phyloP scores from a whole-genome alignment of 805 yeast genomes.

The Candida hungchunana region DNA sequence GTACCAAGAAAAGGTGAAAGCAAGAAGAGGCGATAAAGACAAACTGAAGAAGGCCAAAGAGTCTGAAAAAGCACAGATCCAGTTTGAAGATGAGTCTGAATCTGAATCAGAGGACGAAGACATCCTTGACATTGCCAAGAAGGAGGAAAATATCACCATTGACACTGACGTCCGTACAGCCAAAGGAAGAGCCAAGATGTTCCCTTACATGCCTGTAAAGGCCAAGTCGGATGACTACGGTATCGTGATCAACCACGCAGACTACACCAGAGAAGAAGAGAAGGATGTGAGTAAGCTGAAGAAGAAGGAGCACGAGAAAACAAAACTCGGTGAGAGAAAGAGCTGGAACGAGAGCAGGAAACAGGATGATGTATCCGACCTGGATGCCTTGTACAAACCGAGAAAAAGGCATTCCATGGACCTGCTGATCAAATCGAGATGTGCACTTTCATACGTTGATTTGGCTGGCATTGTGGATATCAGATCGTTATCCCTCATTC shows the following conservation, averaged over 20 bases:
- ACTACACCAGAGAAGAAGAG: slow-evolving; percentile 53
- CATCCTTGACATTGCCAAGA: slow-evolving; percentile 17
- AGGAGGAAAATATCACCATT: slow-evolving; percentile 22
- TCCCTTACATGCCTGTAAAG: slow-evolving; percentile 63
- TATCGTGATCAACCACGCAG: slow-evolving; percentile 59
- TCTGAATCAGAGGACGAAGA: slow-evolving; percentile 28
- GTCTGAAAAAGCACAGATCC: slow-evolving; percentile 22
- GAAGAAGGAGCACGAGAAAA: slow-evolving; percentile 24
- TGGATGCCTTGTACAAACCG: slow-evolving; percentile 53
- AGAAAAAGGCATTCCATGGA: slow-evolving; percentile 35
- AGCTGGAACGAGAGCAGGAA: slow-evolving; percentile 37
- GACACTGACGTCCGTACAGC: slow-evolving; percentile 32
- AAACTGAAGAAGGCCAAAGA: slow-evolving; percentile 29
- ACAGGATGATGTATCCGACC: slow-evolving; percentile 46
- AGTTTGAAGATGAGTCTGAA: slow-evolving; percentile 26
- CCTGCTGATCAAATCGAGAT: slow-evolving; percentile 46
- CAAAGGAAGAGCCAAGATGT: slow-evolving; percentile 48
- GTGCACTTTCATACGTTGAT: slow-evolving; percentile 75
- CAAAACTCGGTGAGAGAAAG: slow-evolving; percentile 31
- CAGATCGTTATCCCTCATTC: slow-evolving; percentile 72
- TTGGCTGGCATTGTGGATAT: slow-evolving; percentile 80
- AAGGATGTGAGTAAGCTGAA: slow-evolving; percentile 31
- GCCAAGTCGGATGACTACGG: slow-evolving; percentile 86
- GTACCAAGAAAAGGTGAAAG: slow-evolving; percentile 43
- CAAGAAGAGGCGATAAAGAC: slow-evolving; percentile 38